phyloP scores from a whole-genome alignment of 345 rosid genomes.

The Tarenaya hassleriana region DNA sequence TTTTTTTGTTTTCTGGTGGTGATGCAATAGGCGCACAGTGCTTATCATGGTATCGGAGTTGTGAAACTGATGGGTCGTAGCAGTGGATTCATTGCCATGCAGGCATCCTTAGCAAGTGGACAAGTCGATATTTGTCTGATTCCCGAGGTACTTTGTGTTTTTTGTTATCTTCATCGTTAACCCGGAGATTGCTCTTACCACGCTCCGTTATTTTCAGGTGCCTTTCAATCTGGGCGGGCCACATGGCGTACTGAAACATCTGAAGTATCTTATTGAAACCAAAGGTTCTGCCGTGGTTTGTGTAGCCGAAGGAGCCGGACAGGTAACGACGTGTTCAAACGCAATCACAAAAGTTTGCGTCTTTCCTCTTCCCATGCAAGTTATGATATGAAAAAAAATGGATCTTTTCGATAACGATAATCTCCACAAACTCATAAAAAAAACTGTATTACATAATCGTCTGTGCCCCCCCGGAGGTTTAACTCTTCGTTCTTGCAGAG shows the following conservation, averaged over 20 bases:
- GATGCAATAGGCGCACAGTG: neutral
- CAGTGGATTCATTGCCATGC: conserved; percentile 93
- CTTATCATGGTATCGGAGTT: conserved; percentile 25
- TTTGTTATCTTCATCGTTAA: neutral
- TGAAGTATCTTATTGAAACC: conserved; percentile 82
- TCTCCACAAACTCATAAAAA: neutral
- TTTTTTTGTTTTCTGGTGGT: conserved; percentile 4
- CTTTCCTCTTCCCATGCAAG: no score
- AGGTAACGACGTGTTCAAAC: no score
- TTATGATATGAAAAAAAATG: no score
- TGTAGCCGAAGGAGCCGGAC: conserved; percentile 99
- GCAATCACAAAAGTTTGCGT: neutral
- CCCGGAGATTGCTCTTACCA: conserved; percentile 9
- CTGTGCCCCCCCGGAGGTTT: no score
- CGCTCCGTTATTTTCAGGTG: conserved; percentile 39
- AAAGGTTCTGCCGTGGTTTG: conserved; percentile 97
- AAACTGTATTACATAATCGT: no score
- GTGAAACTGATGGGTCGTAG: conserved; percentile 99
- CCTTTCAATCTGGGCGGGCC: conserved; percentile 85
- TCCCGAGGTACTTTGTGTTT: conserved; percentile 66
- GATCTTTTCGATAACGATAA: no score
- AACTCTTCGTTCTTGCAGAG: conserved; percentile 43
- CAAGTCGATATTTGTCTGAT: conserved; percentile 96
- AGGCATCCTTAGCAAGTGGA: conserved; percentile 80
- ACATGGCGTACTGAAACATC: conserved; percentile 80